Base-by-base conservation (phyloP, 2,329 filamentous ascomycete species). In the Cytospora chrysosperma region DNA sequence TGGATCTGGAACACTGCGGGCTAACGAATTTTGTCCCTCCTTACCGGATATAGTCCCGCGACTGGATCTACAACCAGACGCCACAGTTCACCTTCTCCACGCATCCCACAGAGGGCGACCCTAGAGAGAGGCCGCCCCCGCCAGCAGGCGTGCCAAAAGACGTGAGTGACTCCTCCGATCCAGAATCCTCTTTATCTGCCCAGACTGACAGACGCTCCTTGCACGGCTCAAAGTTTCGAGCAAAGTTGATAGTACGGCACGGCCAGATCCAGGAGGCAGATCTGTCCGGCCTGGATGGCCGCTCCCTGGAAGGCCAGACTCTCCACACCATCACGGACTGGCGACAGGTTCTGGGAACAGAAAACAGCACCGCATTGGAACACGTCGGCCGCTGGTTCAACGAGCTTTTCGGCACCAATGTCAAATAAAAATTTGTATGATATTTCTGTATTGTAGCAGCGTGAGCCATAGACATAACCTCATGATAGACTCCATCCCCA, bases 31-130 rank as follows among this genome's bases (percentile, higher is more conserved):
- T n/a, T n/a, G 7, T 15, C 8, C 3, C 10, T 34, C 32, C 32
- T 27, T 28, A 12, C 27, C 7, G 56, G 70, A 43, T 68, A 87
- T 82, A 88, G 87, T 0, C n/a, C n/a, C 75, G 78, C 4, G 84
- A 87, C 13, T 97, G 93, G 92, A 89, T 89, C 63, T 97, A 89
- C 75, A 85, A 85, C 2, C 93, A 97, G 76, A 97, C 93, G 2
- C 93, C 93, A 1, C 88, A 88, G 61, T 97, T 97, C 74, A 86
- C 83, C 9, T 87, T 94, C 68, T 86, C 85, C 4, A 87, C 84
- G 4, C 78, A 84, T 73, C 76, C 88, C 43, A 82, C 82, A 66
- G 79, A 86, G 67, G 79, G 86, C 50, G 81, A 90, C 75, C 78
- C 85, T 62, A 77, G 87, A 62, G 75, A 82, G 64, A 78, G 86